phyloP scores from a whole-genome alignment of 2,329 filamentous ascomycete species.

The Pseudogymnoascus sp. region DNA sequence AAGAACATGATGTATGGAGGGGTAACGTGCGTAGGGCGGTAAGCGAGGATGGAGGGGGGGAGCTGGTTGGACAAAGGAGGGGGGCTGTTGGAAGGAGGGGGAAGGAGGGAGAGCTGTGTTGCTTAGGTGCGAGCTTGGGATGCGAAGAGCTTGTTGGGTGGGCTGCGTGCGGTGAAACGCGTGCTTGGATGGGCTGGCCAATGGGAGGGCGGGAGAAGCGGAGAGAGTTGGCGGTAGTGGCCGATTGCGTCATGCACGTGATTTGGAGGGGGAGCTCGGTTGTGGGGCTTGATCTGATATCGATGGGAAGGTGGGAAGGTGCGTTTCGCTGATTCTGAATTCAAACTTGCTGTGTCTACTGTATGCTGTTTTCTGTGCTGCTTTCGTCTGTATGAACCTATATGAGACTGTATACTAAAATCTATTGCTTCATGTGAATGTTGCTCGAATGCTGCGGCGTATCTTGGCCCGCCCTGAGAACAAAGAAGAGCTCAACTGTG shows the following conservation, averaged over 20 bases:
- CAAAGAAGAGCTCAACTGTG: not conserved
- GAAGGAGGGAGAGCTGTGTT: not conserved
- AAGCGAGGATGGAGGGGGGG: not conserved
- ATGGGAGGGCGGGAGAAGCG: not conserved
- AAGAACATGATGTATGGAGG: constrained; percentile 3
- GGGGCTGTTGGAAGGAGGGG: not conserved
- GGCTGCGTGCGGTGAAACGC: not conserved
- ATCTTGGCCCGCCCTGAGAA: not conserved
- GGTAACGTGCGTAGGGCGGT: not conserved
- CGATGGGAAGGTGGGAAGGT: not conserved
- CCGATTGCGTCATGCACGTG: not conserved
- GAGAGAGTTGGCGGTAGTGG: not conserved
- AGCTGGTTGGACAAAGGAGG: not conserved
- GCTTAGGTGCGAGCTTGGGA: not conserved
- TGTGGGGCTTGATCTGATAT: not conserved
- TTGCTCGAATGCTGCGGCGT: not conserved
- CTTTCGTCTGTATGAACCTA: not conserved
- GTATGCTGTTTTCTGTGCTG: not conserved
- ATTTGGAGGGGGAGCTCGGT: not conserved
- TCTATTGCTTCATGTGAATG: not conserved
- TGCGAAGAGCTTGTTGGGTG: not conserved
- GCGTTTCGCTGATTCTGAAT: not conserved
- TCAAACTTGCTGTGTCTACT: not conserved
- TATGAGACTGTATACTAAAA: too few species aligned
- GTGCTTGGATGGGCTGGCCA: not conserved